Evolutionary conservation across 495 filamentous ascomycete genomes (phyloP).

Genomic region (Oleoguttula mirabilis): DNA sequence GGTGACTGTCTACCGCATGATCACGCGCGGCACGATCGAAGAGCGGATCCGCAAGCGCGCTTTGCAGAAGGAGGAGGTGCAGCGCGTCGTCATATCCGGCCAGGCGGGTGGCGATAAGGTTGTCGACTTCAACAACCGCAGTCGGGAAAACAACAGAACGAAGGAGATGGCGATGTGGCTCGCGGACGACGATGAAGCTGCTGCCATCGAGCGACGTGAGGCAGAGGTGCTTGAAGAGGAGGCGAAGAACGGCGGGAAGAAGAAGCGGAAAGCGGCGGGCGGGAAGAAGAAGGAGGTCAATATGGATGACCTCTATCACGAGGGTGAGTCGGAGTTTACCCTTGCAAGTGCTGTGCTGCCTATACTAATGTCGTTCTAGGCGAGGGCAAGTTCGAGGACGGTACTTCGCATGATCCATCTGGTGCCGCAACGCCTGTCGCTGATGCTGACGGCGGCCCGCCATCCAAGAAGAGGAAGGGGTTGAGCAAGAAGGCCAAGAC

Average conservation of each 20-base stretch:
- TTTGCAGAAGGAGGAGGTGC: slow-evolving; percentile 97
- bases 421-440: slow-evolving; percentile 72
- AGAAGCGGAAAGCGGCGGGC: slow-evolving; percentile 39
- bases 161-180: slow-evolving; percentile 97
- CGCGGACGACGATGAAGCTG: slow-evolving; percentile 87
- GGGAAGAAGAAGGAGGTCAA: slow-evolving; percentile 47
- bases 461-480: slow-evolving; percentile 42
- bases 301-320: slow-evolving; percentile 96
- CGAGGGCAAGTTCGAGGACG: slow-evolving; percentile 87
- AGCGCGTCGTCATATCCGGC: slow-evolving; percentile 93
- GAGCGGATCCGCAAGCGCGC: slow-evolving; percentile 97
- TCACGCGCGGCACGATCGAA: slow-evolving; percentile 94
- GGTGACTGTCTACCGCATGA: slow-evolving; percentile 93
- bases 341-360: slow-evolving; percentile 3
- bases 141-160: slow-evolving; percentile 80
- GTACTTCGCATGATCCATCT: slow-evolving; percentile 55
- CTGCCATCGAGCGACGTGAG: slow-evolving; percentile 79
- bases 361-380: slow-evolving; percentile 47
- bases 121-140: slow-evolving; percentile 87
- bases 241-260: slow-evolving; percentile 53
- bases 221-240: slow-evolving; percentile 58
- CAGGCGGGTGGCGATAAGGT: slow-evolving; percentile 39
- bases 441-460: slow-evolving; percentile 36
- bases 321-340: slow-evolving; percentile 54
- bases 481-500: slow-evolving; percentile 79